Evolutionary conservation across 2,329 filamentous ascomycete species (phyloP), one percentile per base, ranked within the genome.

Genomic region (Boeremia exigua): DNA sequence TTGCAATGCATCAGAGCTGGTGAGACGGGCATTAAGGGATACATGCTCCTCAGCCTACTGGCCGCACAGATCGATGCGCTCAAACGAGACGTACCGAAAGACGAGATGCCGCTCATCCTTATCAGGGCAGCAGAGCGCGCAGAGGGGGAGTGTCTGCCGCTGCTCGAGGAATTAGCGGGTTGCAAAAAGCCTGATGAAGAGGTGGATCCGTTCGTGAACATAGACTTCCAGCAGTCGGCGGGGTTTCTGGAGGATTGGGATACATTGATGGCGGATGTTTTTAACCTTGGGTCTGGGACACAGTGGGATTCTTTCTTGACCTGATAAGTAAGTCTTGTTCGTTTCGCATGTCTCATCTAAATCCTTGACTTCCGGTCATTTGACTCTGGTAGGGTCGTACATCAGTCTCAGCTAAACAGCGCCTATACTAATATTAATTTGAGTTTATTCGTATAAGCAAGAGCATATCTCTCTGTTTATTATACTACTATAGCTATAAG

Each of bases 1-100:
- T 30, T 69, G 8, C 50, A 48, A 11, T 61, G 59, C 37, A 62
- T 72, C 6, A 58, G 66, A 46, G 69, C 65, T 15, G 71, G 71
- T 11, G 70, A 73, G 43, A 70, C 67, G 1, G 67, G 68, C 39
- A 56, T 69, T 14, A 73, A 73, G 29, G 70, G 68, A 7, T 67
- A 70, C 40, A 43, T 72, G 15, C 58, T 72, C 3, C 42, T 64
- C 19, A 48, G 49, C 27, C 42, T 72, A 10, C 25, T 71, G 14
- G 29, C 32, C 7, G 61, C 63, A 14, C 65, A 68, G 36, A 67
- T 67, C 6, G 54, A 67, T n/a, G 68, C 57, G 1, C 58, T 67
- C 14, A 62, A 57, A 38, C 49, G 45, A 25, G 33, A 56, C 2
- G 15, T 66, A 8, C 17, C 33, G 3, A 58, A 55, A 17, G 40